A percentile compares a stretch with the other conserved stretches of the same genome.
Conservation (phyloP, 495 filamentous ascomycete genomes). For the Letharia lupina region DNA sequence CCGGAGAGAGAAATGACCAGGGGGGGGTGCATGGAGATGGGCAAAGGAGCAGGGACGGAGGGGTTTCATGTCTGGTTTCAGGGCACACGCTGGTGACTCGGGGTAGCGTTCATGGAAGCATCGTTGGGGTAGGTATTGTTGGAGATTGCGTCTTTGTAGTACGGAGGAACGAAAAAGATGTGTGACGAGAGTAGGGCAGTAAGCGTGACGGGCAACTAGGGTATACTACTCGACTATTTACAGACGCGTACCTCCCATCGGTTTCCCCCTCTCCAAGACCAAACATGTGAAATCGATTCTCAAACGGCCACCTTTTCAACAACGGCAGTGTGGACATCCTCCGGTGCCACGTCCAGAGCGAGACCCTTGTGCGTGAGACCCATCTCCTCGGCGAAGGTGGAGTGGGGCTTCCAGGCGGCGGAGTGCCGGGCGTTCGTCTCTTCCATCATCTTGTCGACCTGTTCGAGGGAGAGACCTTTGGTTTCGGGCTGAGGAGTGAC, state of each 20-base stretch:
- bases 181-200: not conserved
- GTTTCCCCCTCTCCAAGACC: not conserved
- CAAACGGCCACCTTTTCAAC: not conserved
- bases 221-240: not conserved
- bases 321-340: slow-evolving; percentile 16
- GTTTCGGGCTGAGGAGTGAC: slow-evolving; percentile 50
- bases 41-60: too few species aligned
- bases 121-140: too few species aligned
- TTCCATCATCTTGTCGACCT: slow-evolving; percentile 86
- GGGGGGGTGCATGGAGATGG: too few species aligned
- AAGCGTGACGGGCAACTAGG: not conserved
- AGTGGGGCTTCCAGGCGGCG: slow-evolving; percentile 63
- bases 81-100: too few species aligned
- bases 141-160: too few species aligned
- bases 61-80: too few species aligned
- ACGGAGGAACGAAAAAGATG: not conserved
- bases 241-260: not conserved
- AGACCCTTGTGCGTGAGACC: slow-evolving; percentile 39
- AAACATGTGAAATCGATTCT: not conserved
- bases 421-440: slow-evolving; percentile 71
- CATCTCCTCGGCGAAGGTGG: slow-evolving; percentile 63
- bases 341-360: slow-evolving; percentile 10
- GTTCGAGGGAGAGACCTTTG: slow-evolving; percentile 80
- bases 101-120: too few species aligned
- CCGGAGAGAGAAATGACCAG: too few species aligned